Base-by-base conservation (phyloP, 495 filamentous ascomycete genomes). In the Penicillium subrubescens region DNA sequence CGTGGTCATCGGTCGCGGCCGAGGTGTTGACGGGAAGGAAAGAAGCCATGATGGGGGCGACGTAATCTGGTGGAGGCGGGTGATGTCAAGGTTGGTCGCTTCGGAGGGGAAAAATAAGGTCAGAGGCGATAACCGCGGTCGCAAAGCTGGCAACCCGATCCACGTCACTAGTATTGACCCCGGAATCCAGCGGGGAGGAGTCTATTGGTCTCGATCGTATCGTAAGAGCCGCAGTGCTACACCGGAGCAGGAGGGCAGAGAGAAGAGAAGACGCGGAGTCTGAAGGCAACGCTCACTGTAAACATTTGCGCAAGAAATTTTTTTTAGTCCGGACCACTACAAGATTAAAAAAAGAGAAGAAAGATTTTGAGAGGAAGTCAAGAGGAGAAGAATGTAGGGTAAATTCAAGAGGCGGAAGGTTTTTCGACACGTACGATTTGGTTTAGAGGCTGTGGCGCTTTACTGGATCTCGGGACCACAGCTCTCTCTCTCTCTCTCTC, bases 11-110 rank as follows among this genome's bases (percentile, higher is more conserved):
- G 61, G 85, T 80, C 56, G 82, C 76, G 29, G 92, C 83, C 62
- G 85, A 87, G 59, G 86, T 89, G 79, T 94, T 93, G 73, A 94
- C 90, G 63, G 92, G 87, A 66, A 88, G 86, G 73, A 94, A 93
- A 59, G 88, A 77, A 51, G 86, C 82, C 86, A 87, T 81, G 68
- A 58, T 66, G 64, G 57, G 63, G 57, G 58, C 69, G 70, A 72
- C 66, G 66, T 69, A 65, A 73, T 67, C 66, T 31, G 66, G 43
- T 61, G 67, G 67, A 70, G 69, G 71, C 65, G 65, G 65, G 90
- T 68, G 86, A 83, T 63, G 80, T 80, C 44, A 90, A 71, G 50
- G 48, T 61, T 51, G 51, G 35, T 55, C 17, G 56, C 39, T 31
- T 48, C 51, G 62, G 53, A 35, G 58, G 34, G 25, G 3, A 21